These are phyloP conservation scores for Lotus japonicus DNA, from an alignment of 306 rosid species.

Conservation along the genomic window DNA sequence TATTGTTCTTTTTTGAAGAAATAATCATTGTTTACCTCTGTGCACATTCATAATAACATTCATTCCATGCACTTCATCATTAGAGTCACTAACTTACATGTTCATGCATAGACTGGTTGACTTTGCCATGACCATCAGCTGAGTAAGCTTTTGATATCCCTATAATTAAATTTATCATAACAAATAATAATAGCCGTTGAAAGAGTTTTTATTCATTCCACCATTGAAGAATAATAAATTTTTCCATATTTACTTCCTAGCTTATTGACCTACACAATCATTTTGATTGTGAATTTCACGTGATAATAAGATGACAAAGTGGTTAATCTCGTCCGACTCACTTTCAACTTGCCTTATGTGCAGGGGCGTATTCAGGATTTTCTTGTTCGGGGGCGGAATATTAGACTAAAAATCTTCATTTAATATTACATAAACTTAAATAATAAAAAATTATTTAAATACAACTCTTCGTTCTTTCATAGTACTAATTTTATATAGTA, in stretches of 20 bases:
- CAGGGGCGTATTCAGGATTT: too few relatives aligned
- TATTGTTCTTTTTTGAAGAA: too few relatives aligned
- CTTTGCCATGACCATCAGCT: constrained; percentile 23
- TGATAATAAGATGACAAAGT: too few relatives aligned
- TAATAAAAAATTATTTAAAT: too few relatives aligned
- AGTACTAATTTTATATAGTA: too few relatives aligned
- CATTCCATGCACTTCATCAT: constrained; percentile 28
- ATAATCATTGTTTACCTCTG: constrained; percentile 38
- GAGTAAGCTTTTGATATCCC: constrained; percentile 16
- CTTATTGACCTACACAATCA: neutral
- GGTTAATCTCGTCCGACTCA: too few relatives aligned
- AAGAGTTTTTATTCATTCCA: constrained; percentile 20
- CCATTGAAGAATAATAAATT: constrained; percentile 1
- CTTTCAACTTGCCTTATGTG: too few relatives aligned
- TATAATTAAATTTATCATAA: neutral
- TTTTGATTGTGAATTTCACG: constrained; percentile 3
- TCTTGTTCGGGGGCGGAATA: too few relatives aligned
- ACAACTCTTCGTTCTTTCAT: too few relatives aligned
- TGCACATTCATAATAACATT: constrained; percentile 34
- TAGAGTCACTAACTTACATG: constrained; percentile 32
- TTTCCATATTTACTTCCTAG: neutral
- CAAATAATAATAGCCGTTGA: constrained; percentile 5
- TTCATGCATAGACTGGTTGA: constrained; percentile 39
- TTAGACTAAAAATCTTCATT: too few relatives aligned
- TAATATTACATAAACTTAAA: too few relatives aligned